Evolutionary conservation across 768 basidiomycete genomes (phyloP).

Genomic region (Mycena capillaripes): DNA sequence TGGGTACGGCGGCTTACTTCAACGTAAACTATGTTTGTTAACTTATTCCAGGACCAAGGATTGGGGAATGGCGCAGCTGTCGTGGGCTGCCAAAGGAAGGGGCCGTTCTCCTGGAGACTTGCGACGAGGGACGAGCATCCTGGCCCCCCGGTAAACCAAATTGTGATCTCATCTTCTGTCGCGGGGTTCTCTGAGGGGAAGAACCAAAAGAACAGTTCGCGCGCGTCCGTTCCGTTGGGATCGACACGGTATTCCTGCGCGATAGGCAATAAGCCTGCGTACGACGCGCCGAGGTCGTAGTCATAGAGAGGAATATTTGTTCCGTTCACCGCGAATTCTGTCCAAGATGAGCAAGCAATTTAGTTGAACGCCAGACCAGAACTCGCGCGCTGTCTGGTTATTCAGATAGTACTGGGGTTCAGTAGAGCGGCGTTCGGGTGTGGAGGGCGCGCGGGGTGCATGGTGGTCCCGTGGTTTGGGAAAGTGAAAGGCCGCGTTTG

Average conservation of each 20-base stretch:
- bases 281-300: not conserved
- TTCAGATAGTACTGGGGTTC: not conserved
- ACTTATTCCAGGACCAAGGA: not conserved
- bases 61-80: not conserved
- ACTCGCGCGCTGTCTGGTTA: not conserved
- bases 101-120: too few species aligned
- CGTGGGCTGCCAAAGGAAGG: too few species aligned
- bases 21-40: slow-evolving; percentile 1
- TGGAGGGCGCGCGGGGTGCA: too few species aligned
- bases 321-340: not conserved
- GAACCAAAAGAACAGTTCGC: slow-evolving; percentile 9
- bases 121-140: too few species aligned
- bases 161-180: too few species aligned
- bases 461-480: too few species aligned
- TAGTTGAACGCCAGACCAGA: too few species aligned
- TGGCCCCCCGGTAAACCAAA: too few species aligned
- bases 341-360: too few species aligned
- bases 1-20: too few species aligned
- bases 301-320: not conserved
- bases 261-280: not conserved
- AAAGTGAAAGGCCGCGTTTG: too few species aligned
- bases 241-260: slow-evolving; percentile 11
- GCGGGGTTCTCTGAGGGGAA: not conserved
- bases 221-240: not conserved
- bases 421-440: too few species aligned